These are phyloP conservation scores for Tulasnella sp. DNA, from an alignment of 768 basidiomycete species.

Conservation along the genomic window DNA sequence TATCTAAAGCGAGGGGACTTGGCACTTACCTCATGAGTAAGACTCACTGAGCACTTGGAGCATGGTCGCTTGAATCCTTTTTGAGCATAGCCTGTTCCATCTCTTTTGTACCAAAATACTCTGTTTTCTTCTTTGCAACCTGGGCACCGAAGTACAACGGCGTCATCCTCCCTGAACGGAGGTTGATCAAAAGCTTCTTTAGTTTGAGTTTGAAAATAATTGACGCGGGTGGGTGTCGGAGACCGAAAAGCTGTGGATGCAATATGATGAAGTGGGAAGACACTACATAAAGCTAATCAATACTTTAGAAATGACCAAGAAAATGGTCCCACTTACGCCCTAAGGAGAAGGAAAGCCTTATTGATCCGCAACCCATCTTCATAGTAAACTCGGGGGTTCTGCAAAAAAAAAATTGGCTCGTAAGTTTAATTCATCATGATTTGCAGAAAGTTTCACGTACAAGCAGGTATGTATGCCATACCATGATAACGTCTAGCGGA, in stretches of 20 bases:
- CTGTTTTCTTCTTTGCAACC: not conserved
- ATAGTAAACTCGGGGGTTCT: not conserved
- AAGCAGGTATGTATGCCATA: conserved; percentile 20
- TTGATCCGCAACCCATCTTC: conserved; percentile 6
- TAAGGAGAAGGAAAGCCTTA: too few species aligned
- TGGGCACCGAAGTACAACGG: not conserved
- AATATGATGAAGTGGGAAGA: too few species aligned
- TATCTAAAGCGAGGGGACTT: not conserved
- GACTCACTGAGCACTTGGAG: not conserved
- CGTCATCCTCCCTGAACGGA: too few species aligned
- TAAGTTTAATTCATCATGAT: too few species aligned
- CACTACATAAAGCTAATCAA: too few species aligned
- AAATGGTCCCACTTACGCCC: too few species aligned
- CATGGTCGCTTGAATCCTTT: conserved; percentile 6
- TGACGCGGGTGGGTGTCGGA: too few species aligned
- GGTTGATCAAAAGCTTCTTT: conserved; percentile 13
- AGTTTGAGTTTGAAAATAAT: conserved; percentile 5
- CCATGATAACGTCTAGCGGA: conserved; percentile 19
- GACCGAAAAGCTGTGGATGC: too few species aligned
- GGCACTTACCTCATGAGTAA: conserved; percentile 11
- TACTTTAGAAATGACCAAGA: too few species aligned
- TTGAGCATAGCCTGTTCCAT: conserved; percentile 19
- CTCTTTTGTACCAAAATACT: conserved; percentile 15
- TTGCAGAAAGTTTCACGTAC: conserved; percentile 6
- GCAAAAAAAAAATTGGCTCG: not conserved